Base-by-base conservation (phyloP, 2,329 filamentous ascomycete species). In the Aspergillus piperis region DNA sequence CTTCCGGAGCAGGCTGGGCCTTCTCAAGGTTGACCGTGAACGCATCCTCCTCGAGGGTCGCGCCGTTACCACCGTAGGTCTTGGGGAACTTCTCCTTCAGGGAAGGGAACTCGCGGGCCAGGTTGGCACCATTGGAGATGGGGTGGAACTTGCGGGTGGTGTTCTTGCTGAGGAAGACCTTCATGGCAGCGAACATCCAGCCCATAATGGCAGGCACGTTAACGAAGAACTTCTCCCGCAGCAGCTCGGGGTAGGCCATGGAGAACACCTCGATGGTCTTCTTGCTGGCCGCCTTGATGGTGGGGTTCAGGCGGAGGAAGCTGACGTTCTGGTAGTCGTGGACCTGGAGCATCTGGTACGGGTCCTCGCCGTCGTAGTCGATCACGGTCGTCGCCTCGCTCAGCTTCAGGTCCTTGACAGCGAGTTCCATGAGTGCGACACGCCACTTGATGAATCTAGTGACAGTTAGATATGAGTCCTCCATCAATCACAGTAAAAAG, bases 161-260 rank as follows among this genome's bases (percentile, higher is more conserved):
- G 71, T 89, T 88, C 53, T 87, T 82, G 30, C 88, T 86, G 47
- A 92, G 81, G 74, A 93, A 89, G 17, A 91, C 77, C 80, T 92
- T 92, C 81, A 92, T 88, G 57, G 88, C 83, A 19, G 82, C 81
- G 74, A 90, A 92, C 73, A 92, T 85, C 83, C 93, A 97, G 59
- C 91, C 90, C 93, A 97, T 97, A 70, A 97, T 83, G 58, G 88
- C 78, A 0, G 94, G 94, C 5, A 97, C 91, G 71, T 97, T 97
- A 79, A 97, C 90, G 73, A 97, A 97, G 83, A 93, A 97, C 82
- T 97, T 97, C 80, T 94, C 86, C 69, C 86, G 87, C 52, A 97
- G 84, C 8, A 96, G 86, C 80, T 97, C 94, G 0, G 94, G 93
- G 79, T 97, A 97, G 66, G 90, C 90, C 67, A 86, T 87, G 54